Conservation (phyloP, 2,329 filamentous ascomycete genomes). For the Tricladium varicosporioides region DNA sequence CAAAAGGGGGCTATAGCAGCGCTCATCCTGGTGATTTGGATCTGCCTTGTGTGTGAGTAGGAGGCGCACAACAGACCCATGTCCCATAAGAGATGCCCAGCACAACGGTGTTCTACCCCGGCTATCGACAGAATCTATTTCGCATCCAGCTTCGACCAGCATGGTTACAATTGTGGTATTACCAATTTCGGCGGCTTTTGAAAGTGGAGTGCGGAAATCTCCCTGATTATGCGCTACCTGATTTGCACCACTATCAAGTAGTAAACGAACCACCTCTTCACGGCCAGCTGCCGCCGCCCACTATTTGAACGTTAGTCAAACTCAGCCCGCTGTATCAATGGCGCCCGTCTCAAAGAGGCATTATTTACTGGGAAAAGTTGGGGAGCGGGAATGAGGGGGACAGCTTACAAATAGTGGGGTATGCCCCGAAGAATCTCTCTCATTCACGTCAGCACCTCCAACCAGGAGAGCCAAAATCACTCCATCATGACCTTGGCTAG, state of each 20-base stretch:
- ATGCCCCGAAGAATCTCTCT: neutral
- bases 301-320: neutral
- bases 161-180: neutral
- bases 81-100: conserved; percentile 9
- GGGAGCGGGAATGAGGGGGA: too few species aligned
- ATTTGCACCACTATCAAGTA: neutral
- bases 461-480: neutral
- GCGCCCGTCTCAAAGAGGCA: too few species aligned
- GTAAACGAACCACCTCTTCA: neutral
- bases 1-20: neutral
- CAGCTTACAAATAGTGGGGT: neutral
- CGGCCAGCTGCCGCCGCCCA: neutral
- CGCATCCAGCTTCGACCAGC: neutral
- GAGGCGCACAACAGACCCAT: conserved; percentile 7
- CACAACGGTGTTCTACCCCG: neutral
- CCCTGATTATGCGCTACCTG: neutral
- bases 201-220: neutral
- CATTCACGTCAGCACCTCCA: neutral
- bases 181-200: neutral
- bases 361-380: too few species aligned
- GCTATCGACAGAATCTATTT: neutral
- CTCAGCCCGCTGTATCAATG: too few species aligned
- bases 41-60: conserved; percentile 10
- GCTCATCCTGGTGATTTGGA: neutral
- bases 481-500: neutral